Evolutionary conservation across 176 grass and related monocot genomes (phyloP).

Genomic region (Lolium multiflorum): DNA sequence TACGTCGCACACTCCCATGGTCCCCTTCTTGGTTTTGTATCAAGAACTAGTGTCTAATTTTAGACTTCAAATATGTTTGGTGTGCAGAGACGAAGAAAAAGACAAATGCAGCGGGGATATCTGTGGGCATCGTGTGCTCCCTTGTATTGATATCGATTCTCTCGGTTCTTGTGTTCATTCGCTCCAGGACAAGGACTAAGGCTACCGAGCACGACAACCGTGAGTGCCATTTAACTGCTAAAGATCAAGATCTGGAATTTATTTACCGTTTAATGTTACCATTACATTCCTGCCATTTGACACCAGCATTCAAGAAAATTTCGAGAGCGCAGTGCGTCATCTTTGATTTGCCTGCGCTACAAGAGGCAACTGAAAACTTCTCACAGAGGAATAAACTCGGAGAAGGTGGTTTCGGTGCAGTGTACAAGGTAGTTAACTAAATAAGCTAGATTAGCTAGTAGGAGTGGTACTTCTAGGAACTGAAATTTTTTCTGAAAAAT

Average conservation of each 20-base stretch:
- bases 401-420: constrained; percentile 48
- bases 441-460: neutral
- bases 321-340: constrained; percentile 44
- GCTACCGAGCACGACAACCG: neutral
- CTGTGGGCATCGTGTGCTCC: constrained; percentile 18
- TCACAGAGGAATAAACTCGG: constrained; percentile 47
- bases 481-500: too few relatives aligned
- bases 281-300: constrained; percentile 7
- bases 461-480: too few relatives aligned
- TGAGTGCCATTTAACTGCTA: constrained; percentile 21
- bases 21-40: too few relatives aligned
- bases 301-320: constrained; percentile 49
- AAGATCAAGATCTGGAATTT: neutral
- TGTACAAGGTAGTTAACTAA: constrained; percentile 49
- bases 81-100: constrained; percentile 39
- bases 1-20: too few relatives aligned
- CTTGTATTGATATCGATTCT: constrained; percentile 37
- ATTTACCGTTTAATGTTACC: neutral
- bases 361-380: constrained; percentile 54
- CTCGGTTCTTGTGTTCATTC: constrained; percentile 24
- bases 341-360: constrained; percentile 43
- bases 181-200: constrained; percentile 34
- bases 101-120: constrained; percentile 1
- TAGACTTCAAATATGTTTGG: neutral
- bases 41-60: neutral